These are phyloP conservation scores for Agrocybe pediades DNA, from an alignment of 768 basidiomycete species.

Conservation along the genomic window DNA sequence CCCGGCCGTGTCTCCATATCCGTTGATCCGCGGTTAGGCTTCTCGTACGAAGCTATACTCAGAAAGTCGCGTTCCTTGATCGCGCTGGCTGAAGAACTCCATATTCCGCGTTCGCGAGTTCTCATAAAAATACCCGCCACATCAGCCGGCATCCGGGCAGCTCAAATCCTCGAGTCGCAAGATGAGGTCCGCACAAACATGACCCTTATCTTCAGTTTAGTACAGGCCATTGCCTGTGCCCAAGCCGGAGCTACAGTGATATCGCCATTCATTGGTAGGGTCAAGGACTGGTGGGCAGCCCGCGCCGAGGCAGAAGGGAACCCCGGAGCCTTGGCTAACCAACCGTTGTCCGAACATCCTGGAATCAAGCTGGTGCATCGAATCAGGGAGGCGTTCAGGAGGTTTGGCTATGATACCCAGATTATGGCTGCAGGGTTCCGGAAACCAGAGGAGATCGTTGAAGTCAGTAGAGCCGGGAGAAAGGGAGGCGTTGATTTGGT, in stretches of 20 bases:
- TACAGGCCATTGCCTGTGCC: slow-evolving; percentile 38
- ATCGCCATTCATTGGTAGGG: slow-evolving; percentile 39
- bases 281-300: slow-evolving; percentile 39
- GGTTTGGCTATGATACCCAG: slow-evolving; percentile 25
- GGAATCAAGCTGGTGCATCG: slow-evolving; percentile 31
- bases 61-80: slow-evolving; percentile 27
- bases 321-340: slow-evolving; percentile 11
- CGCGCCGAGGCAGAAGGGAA: slow-evolving; percentile 9
- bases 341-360: slow-evolving; percentile 28
- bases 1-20: slow-evolving; percentile 37
- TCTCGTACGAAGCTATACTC: slow-evolving; percentile 27
- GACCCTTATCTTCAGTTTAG: slow-evolving; percentile 35
- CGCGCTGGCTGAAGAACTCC: slow-evolving; percentile 29
- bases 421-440: slow-evolving; percentile 40
- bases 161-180: slow-evolving; percentile 27
- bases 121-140: slow-evolving; percentile 40
- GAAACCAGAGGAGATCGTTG: slow-evolving; percentile 31
- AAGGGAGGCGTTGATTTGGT: slow-evolving; percentile 30
- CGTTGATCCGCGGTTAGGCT: slow-evolving; percentile 35
- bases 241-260: slow-evolving; percentile 35
- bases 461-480: slow-evolving; percentile 26
- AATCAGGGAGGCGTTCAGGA: slow-evolving; percentile 26
- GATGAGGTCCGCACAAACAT: slow-evolving; percentile 33
- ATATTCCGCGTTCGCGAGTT: slow-evolving; percentile 27
- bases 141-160: slow-evolving; percentile 33